phyloP scores from a whole-genome alignment of 768 basidiomycete genomes.

The Rhizopogon vulgaris region DNA sequence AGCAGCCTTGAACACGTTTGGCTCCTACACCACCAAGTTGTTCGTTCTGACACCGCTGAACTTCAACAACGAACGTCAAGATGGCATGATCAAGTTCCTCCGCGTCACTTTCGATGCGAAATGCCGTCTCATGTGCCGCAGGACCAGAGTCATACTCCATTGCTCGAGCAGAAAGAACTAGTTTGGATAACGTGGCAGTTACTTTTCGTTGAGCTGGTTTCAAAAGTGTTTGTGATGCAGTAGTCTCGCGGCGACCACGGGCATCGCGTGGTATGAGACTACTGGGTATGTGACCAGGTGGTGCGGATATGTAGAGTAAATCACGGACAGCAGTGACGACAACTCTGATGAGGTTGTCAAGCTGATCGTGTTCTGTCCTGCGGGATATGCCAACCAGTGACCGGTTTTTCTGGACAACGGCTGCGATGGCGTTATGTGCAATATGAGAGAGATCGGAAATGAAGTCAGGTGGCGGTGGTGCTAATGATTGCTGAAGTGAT shows the following conservation, averaged over 20 bases:
- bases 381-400: constrained; percentile 39
- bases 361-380: constrained; percentile 48
- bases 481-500: constrained; percentile 52
- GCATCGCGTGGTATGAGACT: constrained; percentile 45
- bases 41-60: constrained; percentile 49
- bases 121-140: constrained; percentile 53
- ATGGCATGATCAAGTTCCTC: constrained; percentile 72
- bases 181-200: constrained; percentile 81
- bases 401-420: constrained; percentile 53
- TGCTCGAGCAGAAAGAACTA: constrained; percentile 87
- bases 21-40: constrained; percentile 18
- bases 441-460: constrained; percentile 57
- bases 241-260: constrained; percentile 37
- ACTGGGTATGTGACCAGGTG: constrained; percentile 54
- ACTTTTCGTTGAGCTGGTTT: constrained; percentile 83
- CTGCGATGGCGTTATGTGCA: constrained; percentile 53
- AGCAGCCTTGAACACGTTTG: constrained; percentile 57
- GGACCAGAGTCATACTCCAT: constrained; percentile 76
- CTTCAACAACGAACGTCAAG: constrained; percentile 59
- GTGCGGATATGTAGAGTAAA: constrained; percentile 63
- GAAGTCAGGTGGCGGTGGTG: constrained; percentile 51
- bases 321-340: constrained; percentile 73
- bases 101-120: constrained; percentile 70
- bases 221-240: constrained; percentile 50
- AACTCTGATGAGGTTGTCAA: constrained; percentile 57